Conservation (phyloP, 192 early-diverging fungal species). For the Umbelopsis sp. region DNA sequence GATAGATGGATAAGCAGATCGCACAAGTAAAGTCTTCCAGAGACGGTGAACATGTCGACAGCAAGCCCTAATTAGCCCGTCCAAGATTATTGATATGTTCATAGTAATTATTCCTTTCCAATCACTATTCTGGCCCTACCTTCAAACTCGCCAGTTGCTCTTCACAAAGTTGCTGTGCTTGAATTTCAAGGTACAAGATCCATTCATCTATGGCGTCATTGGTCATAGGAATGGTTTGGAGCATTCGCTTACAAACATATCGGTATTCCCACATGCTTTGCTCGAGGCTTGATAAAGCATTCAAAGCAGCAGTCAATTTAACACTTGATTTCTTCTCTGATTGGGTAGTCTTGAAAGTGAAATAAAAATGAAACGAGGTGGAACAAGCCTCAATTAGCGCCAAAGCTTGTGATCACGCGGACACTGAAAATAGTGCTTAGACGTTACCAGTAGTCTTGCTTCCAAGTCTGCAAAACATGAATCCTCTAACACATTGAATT, state of each 20-base stretch:
- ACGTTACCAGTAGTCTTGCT: conserved; percentile 6
- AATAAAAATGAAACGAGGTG: background rate
- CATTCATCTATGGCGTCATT: conserved; percentile 16
- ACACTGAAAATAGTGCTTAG: background rate
- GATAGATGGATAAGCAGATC: conserved; percentile 22
- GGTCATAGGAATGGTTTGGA: background rate
- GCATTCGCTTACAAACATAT: background rate
- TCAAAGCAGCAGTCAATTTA: background rate
- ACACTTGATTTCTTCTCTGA: background rate
- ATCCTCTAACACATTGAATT: background rate
- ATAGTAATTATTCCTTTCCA: background rate
- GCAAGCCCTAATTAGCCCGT: background rate
- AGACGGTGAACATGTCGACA: conserved; percentile 1
- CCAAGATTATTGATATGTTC: background rate
- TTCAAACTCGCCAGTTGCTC: background rate
- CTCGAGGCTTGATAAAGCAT: background rate
- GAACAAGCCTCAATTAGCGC: background rate
- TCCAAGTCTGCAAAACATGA: conserved; percentile 2
- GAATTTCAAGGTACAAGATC: conserved; percentile 20
- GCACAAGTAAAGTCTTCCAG: conserved; percentile 25
- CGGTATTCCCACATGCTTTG: conserved; percentile 3
- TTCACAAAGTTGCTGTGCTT: conserved; percentile 10
- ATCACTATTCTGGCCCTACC: background rate
- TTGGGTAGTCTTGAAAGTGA: background rate
- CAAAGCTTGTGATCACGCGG: conserved; percentile 12